These are phyloP conservation scores for Phytophthora lateralis DNA, from an alignment of 352 stramenopile genomes.

Conservation along the genomic window DNA sequence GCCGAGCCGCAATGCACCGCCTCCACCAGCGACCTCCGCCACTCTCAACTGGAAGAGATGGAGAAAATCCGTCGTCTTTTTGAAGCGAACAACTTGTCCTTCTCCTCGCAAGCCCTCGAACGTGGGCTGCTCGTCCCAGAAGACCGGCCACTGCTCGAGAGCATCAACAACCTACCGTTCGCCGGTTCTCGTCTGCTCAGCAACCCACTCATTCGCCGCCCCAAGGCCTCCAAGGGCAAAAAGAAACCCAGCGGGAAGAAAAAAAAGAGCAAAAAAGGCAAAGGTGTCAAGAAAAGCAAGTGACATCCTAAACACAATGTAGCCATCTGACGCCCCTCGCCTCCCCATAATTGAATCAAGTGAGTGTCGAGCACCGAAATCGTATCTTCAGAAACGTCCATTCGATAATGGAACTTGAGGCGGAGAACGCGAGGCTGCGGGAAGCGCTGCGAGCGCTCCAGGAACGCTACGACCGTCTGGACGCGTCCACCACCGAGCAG, in stretches of 20 bases:
- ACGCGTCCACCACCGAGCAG: constrained; percentile 31
- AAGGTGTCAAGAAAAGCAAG: constrained; percentile 26
- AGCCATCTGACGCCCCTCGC: constrained; percentile 26
- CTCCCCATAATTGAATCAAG: constrained; percentile 8
- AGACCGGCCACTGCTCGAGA: constrained; percentile 55
- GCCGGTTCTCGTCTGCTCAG: constrained; percentile 46
- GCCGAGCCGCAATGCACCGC: constrained; percentile 13
- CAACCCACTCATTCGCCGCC: constrained; percentile 44
- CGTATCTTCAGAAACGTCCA: neutral
- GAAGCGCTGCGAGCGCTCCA: constrained; percentile 54
- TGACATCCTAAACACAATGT: constrained; percentile 14
- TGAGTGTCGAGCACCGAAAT: constrained; percentile 18
- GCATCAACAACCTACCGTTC: constrained; percentile 56
- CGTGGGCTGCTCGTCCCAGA: constrained; percentile 65
- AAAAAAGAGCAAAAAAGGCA: constrained; percentile 55
- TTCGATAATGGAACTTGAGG: constrained; percentile 34
- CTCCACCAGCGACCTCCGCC: constrained; percentile 60
- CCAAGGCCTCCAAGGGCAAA: constrained; percentile 29
- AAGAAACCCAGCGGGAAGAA: constrained; percentile 50
- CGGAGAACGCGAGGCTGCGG: constrained; percentile 55
- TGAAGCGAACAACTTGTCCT: constrained; percentile 51
- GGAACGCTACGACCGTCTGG: constrained; percentile 53
- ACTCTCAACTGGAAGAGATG: constrained; percentile 60
- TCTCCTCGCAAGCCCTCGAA: constrained; percentile 48
- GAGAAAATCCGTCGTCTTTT: constrained; percentile 72